A percentile compares a stretch with the other conserved stretches of the same genome.
These are phyloP conservation scores for Euphorbia lathyris DNA, from an alignment of 345 rosid species.

Conservation along the genomic window DNA sequence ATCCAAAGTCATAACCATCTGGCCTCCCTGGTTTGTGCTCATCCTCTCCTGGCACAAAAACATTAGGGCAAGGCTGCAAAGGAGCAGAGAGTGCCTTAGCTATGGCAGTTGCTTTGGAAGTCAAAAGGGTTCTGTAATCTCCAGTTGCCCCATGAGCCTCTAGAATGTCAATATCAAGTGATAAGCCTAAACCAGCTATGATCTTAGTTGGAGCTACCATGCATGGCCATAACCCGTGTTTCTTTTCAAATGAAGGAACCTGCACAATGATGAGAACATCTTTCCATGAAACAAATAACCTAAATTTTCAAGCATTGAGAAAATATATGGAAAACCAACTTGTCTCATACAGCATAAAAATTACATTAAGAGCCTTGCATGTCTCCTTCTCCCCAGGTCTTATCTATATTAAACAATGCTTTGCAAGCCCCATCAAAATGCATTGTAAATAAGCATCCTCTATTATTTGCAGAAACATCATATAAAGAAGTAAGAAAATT, in stretches of 20 bases:
- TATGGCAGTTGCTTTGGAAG: slow-evolving; percentile 77
- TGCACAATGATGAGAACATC: slow-evolving; percentile 21
- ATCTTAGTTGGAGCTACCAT: slow-evolving; percentile 99
- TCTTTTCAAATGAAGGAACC: slow-evolving; percentile 73
- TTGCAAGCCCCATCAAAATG: background rate
- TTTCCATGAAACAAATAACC: background rate
- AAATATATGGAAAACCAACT: background rate
- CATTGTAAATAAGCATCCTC: background rate
- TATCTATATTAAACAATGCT: background rate
- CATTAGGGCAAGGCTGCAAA: slow-evolving; percentile 47
- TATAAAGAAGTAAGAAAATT: background rate
- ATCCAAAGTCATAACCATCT: slow-evolving; percentile 90
- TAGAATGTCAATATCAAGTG: slow-evolving; percentile 83
- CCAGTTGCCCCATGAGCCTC: slow-evolving; percentile 97
- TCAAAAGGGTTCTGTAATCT: slow-evolving; percentile 82
- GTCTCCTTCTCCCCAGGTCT: background rate
- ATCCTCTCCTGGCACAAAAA: slow-evolving; percentile 91
- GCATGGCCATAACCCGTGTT: slow-evolving; percentile 88
- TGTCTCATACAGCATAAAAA: background rate
- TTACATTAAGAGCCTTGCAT: background rate
- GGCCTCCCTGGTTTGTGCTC: slow-evolving; percentile 61
- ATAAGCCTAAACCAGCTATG: slow-evolving; percentile 89
- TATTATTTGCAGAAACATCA: slow-evolving; percentile 1
- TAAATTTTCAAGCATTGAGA: background rate
- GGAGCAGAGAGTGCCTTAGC: slow-evolving; percentile 85